A percentile compares a stretch with the other conserved stretches of the same genome.
phyloP scores from a whole-genome alignment of 257 asterid genomes.

The Anisodus acutangulus region DNA sequence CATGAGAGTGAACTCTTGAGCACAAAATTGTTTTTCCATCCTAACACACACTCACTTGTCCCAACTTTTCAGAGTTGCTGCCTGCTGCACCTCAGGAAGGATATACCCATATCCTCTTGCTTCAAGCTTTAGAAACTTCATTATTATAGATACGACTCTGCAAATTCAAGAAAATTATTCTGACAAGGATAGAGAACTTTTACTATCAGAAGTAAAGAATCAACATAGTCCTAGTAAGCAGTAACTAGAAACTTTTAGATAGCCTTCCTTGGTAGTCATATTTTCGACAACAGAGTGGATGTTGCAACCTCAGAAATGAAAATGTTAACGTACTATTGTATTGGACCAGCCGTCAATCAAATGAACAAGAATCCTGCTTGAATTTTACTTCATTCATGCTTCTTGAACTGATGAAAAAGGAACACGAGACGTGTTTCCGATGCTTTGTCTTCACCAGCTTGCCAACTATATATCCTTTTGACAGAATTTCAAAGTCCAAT shows the following conservation, averaged over 20 bases:
- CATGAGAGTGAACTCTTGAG: too few species aligned
- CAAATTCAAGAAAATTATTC: neutral
- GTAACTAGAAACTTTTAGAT: neutral
- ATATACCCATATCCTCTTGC: neutral
- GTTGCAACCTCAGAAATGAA: neutral
- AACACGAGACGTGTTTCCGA: constrained; percentile 50
- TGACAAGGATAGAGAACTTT: neutral
- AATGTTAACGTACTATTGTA: neutral
- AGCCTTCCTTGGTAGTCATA: neutral
- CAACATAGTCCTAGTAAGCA: neutral
- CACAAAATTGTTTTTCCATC: too few species aligned
- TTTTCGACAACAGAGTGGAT: neutral
- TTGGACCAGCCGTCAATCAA: constrained; percentile 31
- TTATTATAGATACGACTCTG: too few species aligned
- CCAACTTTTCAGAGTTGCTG: too few species aligned
- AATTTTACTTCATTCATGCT: constrained; percentile 40
- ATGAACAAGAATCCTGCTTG: constrained; percentile 50
- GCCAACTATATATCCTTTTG: constrained; percentile 57
- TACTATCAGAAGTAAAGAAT: neutral
- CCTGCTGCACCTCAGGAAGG: too few species aligned
- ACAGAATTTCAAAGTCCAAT: constrained; percentile 51
- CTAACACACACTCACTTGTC: too few species aligned
- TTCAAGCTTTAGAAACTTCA: neutral
- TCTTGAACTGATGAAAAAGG: constrained; percentile 43
- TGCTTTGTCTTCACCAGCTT: constrained; percentile 61